phyloP scores from a whole-genome alignment of 2,329 filamentous ascomycete species.

The Penicillium fuscoglaucum region DNA sequence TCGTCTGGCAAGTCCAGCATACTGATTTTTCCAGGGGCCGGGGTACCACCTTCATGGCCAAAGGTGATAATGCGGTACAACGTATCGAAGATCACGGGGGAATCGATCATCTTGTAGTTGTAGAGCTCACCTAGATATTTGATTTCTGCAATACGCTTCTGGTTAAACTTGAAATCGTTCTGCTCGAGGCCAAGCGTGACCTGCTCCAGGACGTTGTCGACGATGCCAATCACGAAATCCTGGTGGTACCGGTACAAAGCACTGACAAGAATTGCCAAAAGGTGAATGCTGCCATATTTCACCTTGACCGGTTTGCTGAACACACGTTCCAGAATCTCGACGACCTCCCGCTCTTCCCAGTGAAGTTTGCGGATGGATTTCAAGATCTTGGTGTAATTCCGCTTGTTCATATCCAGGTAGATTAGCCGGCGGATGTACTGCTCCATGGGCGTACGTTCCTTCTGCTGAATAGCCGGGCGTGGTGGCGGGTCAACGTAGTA shows the following conservation, averaged over 20 bases:
- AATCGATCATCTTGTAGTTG: slow-evolving; percentile 96
- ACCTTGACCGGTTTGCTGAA: slow-evolving; percentile 97
- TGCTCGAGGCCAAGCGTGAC: slow-evolving; percentile 85
- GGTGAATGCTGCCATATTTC: slow-evolving; percentile 94
- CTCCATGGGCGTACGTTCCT: slow-evolving; percentile 90
- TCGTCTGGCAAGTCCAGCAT: slow-evolving; percentile 86
- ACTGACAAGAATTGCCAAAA: slow-evolving; percentile 84
- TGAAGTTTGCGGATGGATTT: slow-evolving; percentile 94
- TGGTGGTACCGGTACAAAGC: slow-evolving; percentile 90
- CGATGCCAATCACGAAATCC: slow-evolving; percentile 83
- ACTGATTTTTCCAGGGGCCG: slow-evolving; percentile 73
- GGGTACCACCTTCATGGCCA: slow-evolving; percentile 79
- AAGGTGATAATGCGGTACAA: slow-evolving; percentile 94
- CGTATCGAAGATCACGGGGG: slow-evolving; percentile 90
- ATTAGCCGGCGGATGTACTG: slow-evolving; percentile 89
- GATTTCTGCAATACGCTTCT: slow-evolving; percentile 89
- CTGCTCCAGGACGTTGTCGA: slow-evolving; percentile 87
- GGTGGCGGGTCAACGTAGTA: slow-evolving; percentile 98
- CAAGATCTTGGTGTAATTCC: slow-evolving; percentile 88
- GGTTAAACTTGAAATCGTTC: slow-evolving; percentile 97
- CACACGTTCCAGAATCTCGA: slow-evolving; percentile 77
- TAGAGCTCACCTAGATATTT: slow-evolving; percentile 97
- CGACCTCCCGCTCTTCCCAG: slow-evolving; percentile 92
- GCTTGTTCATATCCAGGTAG: slow-evolving; percentile 90
- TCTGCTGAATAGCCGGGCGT: slow-evolving; percentile 90